Evolutionary conservation across 768 basidiomycete species (phyloP).

Genomic region (Kwoniella shandongensis): DNA sequence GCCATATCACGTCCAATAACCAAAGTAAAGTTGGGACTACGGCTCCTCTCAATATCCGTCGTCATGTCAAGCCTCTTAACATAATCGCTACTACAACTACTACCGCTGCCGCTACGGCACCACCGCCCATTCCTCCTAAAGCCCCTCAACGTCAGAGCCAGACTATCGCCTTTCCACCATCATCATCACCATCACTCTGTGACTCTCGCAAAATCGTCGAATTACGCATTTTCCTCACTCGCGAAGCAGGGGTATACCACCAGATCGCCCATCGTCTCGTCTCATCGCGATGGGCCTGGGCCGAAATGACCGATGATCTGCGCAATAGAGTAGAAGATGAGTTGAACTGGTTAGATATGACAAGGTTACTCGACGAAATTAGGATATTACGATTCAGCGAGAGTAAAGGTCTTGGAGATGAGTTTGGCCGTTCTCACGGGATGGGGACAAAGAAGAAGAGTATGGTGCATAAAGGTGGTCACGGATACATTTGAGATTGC

Average conservation of each 20-base stretch:
- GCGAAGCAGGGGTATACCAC: slow-evolving; percentile 16
- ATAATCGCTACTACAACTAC: too few species aligned
- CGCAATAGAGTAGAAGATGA: slow-evolving; percentile 27
- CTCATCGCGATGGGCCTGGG: slow-evolving; percentile 1
- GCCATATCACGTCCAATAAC: neutral
- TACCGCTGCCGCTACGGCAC: neutral
- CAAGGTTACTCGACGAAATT: slow-evolving; percentile 11
- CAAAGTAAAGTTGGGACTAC: slow-evolving; percentile 5
- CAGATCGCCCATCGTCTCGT: slow-evolving; percentile 23
- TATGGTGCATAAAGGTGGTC: slow-evolving; percentile 21
- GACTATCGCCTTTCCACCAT: slow-evolving; percentile 10
- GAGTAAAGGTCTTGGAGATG: too few species aligned
- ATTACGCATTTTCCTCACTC: slow-evolving; percentile 7
- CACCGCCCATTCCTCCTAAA: slow-evolving; percentile 10
- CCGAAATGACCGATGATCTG: neutral
- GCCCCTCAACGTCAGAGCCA: too few species aligned
- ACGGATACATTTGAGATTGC: slow-evolving; percentile 19
- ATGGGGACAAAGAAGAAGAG: slow-evolving; percentile 13
- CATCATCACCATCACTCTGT: neutral
- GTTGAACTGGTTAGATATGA: slow-evolving; percentile 35
- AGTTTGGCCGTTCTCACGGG: neutral
- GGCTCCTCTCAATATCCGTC: slow-evolving; percentile 6
- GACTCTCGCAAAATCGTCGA: slow-evolving; percentile 1
- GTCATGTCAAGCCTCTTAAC: neutral
- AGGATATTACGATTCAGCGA: too few species aligned